Evolutionary conservation across 2,329 filamentous ascomycete genomes (phyloP).

Genomic region (Ustulina deusta): DNA sequence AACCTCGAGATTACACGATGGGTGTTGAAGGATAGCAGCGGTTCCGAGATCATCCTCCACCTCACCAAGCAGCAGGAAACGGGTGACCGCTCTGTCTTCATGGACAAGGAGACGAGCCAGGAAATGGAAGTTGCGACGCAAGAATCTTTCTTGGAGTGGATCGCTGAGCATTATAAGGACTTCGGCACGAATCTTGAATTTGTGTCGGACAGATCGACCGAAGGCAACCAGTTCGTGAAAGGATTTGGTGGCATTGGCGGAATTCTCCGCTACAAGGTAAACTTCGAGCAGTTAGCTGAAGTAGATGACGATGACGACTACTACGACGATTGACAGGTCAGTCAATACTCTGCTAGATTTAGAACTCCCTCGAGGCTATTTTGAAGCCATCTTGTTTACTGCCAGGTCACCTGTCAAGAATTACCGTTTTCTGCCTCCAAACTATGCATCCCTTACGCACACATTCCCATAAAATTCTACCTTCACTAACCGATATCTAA

Average conservation of each 20-base stretch:
- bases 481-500: constrained; percentile 80
- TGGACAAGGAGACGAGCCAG: constrained; percentile 94
- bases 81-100: constrained; percentile 81
- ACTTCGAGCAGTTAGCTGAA: constrained; percentile 98
- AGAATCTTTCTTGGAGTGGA: constrained; percentile 98
- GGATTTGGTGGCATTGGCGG: constrained; percentile 98
- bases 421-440: constrained; percentile 8
- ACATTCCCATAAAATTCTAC: constrained; percentile 27
- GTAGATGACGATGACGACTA: constrained; percentile 93
- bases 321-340: constrained; percentile 70
- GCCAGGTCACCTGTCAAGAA: constrained; percentile 19
- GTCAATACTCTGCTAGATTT: constrained; percentile 38
- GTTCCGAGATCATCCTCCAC: constrained; percentile 80
- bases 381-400: constrained; percentile 30
- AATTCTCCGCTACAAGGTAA: constrained; percentile 98
- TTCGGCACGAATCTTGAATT: constrained; percentile 97
- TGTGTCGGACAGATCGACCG: constrained; percentile 95
- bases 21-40: constrained; percentile 83
- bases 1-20: constrained; percentile 96
- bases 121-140: constrained; percentile 96
- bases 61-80: constrained; percentile 88
- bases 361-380: constrained; percentile 34
- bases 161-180: constrained; percentile 97
- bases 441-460: constrained; percentile 10
- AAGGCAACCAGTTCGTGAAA: constrained; percentile 99